Evolutionary conservation across 2,329 filamentous ascomycete species (phyloP), one percentile per base, ranked within the genome.

Genomic region (Penicillium palitans): DNA sequence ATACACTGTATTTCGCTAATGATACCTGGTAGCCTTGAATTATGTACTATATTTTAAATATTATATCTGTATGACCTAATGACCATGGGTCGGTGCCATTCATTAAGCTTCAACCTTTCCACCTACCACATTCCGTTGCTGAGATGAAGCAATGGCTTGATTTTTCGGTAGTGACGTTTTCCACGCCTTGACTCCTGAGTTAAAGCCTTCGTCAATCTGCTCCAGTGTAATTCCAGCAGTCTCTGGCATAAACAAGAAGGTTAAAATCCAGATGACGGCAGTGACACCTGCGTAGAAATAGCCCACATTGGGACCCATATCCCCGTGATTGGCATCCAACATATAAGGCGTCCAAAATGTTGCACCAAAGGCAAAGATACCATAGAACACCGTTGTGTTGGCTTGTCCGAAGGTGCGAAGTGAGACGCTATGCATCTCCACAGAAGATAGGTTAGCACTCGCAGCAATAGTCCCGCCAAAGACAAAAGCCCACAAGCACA

Each of bases 231-330:
- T 55, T 21, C 55, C 52, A 10, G 66, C 66, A 37, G 66, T 70
- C 52, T 71, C 69, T 2, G 68, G 69, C 4, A 71, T 65, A 12
- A 70, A 48, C 3, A 66, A 40, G 29, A 61, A 69, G 1, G 59
- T 58, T 25, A 68, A 55, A 2, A 53, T 27, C 5, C 52, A 50
- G 29, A 68, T 61, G 3, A 62, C 52, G 4, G 63, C 55, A 2
- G 66, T 66, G 2, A 69, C 61, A 0, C 59, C 66, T 1, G 64
- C 66, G 47, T 71, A 71, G 41, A 71, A 71, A 39, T 71, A 71
- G 2, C 69, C 68, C n/a, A 71, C 69, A 48, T 62, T 68, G 3
- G 67, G 35, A 1, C 68, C 68, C 67, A 68, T 68, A 33, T 67
- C 55, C 21, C 66, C 67, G 33, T 69, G 66, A 12, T 61, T 45